These are phyloP conservation scores for Teunomyces lycoperdinae DNA, from an alignment of 805 yeast species.

Conservation along the genomic window DNA sequence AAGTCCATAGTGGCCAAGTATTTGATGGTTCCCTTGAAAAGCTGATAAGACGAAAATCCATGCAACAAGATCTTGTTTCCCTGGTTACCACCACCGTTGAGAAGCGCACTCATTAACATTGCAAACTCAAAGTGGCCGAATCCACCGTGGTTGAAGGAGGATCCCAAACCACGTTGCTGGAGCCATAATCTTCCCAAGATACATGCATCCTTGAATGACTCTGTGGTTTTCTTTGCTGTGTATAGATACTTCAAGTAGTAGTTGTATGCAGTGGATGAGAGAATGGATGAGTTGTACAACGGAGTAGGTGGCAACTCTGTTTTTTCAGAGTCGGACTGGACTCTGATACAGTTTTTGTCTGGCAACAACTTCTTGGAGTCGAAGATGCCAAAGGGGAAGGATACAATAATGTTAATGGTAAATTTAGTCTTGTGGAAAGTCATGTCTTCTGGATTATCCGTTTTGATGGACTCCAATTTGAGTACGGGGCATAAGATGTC, in stretches of 20 bases:
- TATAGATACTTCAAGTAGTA: slow-evolving; percentile 74
- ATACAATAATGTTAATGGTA: slow-evolving; percentile 67
- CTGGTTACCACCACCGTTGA: slow-evolving; percentile 76
- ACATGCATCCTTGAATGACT: slow-evolving; percentile 83
- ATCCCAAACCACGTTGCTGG: slow-evolving; percentile 76
- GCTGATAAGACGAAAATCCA: slow-evolving; percentile 90
- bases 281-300: slow-evolving; percentile 75
- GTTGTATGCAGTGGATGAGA: slow-evolving; percentile 66
- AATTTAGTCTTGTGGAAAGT: slow-evolving; percentile 64
- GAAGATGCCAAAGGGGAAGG: slow-evolving; percentile 68
- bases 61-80: slow-evolving; percentile 76
- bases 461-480: slow-evolving; percentile 53
- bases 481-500: slow-evolving; percentile 77
- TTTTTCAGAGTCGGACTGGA: slow-evolving; percentile 44
- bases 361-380: slow-evolving; percentile 75
- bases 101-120: slow-evolving; percentile 70
- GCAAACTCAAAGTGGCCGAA: slow-evolving; percentile 93
- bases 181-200: slow-evolving; percentile 88
- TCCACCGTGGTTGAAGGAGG: slow-evolving; percentile 66
- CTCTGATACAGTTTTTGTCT: slow-evolving; percentile 77
- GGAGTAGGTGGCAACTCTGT: slow-evolving; percentile 71
- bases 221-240: slow-evolving; percentile 70
- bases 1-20: slow-evolving; percentile 82
- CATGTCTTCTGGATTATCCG: slow-evolving; percentile 50
- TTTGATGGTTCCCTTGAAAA: slow-evolving; percentile 83